A percentile compares a stretch with the other conserved stretches of the same genome.
phyloP scores from a whole-genome alignment of 352 stramenopile species.

The Globisporangium middletonii region DNA sequence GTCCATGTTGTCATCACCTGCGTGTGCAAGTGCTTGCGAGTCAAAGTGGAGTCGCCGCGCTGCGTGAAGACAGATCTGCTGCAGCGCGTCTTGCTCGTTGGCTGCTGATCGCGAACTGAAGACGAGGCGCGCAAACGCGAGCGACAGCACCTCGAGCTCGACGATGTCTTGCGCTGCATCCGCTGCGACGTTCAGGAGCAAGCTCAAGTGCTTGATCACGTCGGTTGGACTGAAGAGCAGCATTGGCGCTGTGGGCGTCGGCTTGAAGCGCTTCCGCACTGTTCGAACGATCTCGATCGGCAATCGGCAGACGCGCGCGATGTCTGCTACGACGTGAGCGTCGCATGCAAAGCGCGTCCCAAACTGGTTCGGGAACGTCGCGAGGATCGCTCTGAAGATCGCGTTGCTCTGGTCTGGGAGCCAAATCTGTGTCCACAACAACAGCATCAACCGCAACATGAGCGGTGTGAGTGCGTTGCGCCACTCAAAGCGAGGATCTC shows the following conservation, averaged over 20 bases:
- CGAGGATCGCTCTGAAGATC: slow-evolving; percentile 30
- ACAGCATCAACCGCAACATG: background rate
- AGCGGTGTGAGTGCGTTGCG: background rate
- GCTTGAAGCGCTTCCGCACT: slow-evolving; percentile 18
- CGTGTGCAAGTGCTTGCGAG: slow-evolving; percentile 16
- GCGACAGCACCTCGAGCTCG: slow-evolving; percentile 35
- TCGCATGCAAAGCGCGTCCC: slow-evolving; percentile 12
- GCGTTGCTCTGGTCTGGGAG: slow-evolving; percentile 33
- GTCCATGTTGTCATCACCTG: slow-evolving; percentile 18
- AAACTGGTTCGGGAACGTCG: slow-evolving; percentile 40
- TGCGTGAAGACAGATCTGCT: slow-evolving; percentile 4
- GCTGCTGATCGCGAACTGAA: slow-evolving; percentile 3
- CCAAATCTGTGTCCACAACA: slow-evolving; percentile 23
- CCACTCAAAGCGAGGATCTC: background rate
- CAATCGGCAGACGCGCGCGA: slow-evolving; percentile 29
- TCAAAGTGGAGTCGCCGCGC: slow-evolving; percentile 38
- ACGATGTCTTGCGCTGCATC: slow-evolving; percentile 9
- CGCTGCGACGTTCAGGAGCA: slow-evolving; percentile 38
- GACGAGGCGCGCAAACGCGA: slow-evolving; percentile 35
- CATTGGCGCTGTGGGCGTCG: slow-evolving; percentile 23
- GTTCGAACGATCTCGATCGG: slow-evolving; percentile 35
- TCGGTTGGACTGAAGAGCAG: slow-evolving; percentile 39
- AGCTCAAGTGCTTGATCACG: slow-evolving; percentile 36
- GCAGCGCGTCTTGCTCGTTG: background rate
- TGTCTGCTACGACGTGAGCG: slow-evolving; percentile 7